phyloP scores from a whole-genome alignment of 768 basidiomycete species.

The Hygrocybe coccinea region DNA sequence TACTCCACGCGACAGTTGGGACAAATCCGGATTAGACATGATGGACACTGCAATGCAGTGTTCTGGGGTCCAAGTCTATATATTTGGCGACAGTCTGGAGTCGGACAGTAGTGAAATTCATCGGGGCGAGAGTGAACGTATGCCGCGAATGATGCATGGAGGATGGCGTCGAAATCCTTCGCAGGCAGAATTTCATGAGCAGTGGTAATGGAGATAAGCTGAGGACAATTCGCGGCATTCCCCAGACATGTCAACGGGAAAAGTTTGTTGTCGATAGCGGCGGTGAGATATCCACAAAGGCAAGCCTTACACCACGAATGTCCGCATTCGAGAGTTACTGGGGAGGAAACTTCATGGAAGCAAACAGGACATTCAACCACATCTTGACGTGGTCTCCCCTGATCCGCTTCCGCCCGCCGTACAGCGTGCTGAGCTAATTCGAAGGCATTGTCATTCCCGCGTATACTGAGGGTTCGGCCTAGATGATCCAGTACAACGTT shows the following conservation, averaged over 20 bases:
- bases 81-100: slow-evolving; percentile 44
- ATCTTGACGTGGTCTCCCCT: slow-evolving; percentile 13
- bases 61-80: slow-evolving; percentile 41
- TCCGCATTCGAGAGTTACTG: slow-evolving; percentile 54
- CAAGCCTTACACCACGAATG: slow-evolving; percentile 68
- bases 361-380: slow-evolving; percentile 63
- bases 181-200: slow-evolving; percentile 49
- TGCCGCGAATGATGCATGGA: slow-evolving; percentile 56
- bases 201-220: slow-evolving; percentile 49
- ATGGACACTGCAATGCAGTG: slow-evolving; percentile 59
- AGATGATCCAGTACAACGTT: slow-evolving; percentile 49
- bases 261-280: slow-evolving; percentile 49
- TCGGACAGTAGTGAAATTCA: slow-evolving; percentile 52
- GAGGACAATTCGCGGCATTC: slow-evolving; percentile 51
- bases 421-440: slow-evolving; percentile 41
- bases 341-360: slow-evolving; percentile 49
- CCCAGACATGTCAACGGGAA: slow-evolving; percentile 78
- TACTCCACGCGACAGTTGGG: slow-evolving; percentile 48
- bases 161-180: slow-evolving; percentile 49
- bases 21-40: slow-evolving; percentile 69
- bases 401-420: slow-evolving; percentile 26
- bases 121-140: slow-evolving; percentile 46
- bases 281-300: slow-evolving; percentile 51
- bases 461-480: slow-evolving; percentile 43
- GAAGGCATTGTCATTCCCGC: slow-evolving; percentile 49